phyloP scores from a whole-genome alignment of 208 protist species.

The Leishmania mexicana region DNA sequence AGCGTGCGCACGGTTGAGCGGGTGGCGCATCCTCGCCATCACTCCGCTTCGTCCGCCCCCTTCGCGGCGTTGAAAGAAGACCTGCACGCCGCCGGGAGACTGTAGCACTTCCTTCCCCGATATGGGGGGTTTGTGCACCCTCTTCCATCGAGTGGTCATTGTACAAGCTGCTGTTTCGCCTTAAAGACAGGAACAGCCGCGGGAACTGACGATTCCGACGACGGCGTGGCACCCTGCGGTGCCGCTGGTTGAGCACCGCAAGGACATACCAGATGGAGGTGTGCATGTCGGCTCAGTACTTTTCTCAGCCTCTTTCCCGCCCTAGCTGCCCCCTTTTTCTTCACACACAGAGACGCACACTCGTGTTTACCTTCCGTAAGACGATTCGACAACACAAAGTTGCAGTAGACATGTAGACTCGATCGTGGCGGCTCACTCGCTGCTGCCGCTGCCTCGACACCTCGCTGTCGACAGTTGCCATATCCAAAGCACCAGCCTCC shows the following conservation, averaged over 20 bases:
- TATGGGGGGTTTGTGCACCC: background rate
- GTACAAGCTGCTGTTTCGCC: background rate
- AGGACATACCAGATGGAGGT: background rate
- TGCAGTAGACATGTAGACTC: background rate
- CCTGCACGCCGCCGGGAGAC: slow-evolving; percentile 54
- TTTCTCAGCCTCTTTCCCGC: background rate
- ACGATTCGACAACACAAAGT: background rate
- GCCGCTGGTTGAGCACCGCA: background rate
- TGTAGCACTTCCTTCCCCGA: slow-evolving; percentile 20
- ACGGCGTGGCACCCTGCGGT: background rate
- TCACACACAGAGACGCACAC: background rate
- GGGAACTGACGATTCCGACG: background rate
- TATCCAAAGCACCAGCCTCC: background rate
- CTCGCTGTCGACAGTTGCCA: background rate
- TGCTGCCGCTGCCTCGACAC: background rate
- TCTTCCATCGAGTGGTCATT: background rate
- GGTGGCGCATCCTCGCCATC: slow-evolving; percentile 47
- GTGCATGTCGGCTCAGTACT: background rate
- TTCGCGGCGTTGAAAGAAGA: slow-evolving; percentile 65
- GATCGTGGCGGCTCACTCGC: background rate
- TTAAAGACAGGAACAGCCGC: background rate
- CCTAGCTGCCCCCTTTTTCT: background rate
- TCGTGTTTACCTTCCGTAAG: background rate
- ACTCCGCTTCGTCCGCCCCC: slow-evolving; percentile 55
- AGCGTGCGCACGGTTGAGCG: slow-evolving; percentile 42